These are phyloP conservation scores for Crithidia acanthocephali DNA, from an alignment of 208 protist species.

Conservation along the genomic window DNA sequence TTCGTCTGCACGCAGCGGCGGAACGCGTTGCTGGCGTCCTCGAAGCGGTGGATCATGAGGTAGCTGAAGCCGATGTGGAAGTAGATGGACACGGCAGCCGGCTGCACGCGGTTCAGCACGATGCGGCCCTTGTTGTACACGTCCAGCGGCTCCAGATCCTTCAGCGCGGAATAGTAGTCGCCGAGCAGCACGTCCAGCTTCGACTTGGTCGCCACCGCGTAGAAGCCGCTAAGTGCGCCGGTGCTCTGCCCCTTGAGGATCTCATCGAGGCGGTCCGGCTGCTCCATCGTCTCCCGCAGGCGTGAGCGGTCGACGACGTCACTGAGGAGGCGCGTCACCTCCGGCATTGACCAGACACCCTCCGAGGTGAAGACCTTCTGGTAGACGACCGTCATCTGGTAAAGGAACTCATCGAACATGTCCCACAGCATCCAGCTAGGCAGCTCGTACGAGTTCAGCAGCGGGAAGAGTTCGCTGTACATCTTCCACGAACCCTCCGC, in stretches of 20 bases:
- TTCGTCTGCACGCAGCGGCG: slow-evolving; percentile 75
- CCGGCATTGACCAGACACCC: slow-evolving; percentile 70
- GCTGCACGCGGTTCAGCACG: slow-evolving; percentile 70
- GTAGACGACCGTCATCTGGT: slow-evolving; percentile 90
- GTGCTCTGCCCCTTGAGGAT: slow-evolving; percentile 45
- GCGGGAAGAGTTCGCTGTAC: slow-evolving; percentile 65
- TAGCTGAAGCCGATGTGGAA: slow-evolving; percentile 93
- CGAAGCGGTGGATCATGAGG: slow-evolving; percentile 91
- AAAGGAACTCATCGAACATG: slow-evolving; percentile 91
- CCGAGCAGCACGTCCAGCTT: slow-evolving; percentile 86
- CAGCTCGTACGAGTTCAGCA: slow-evolving; percentile 64
- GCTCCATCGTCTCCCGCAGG: slow-evolving; percentile 54
- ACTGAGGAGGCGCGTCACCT: slow-evolving; percentile 66
- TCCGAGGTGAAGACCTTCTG: slow-evolving; percentile 73
- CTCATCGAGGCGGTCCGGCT: slow-evolving; percentile 52
- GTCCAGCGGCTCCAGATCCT: slow-evolving; percentile 69
- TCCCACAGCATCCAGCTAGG: slow-evolving; percentile 91
- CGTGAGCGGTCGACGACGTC: slow-evolving; percentile 59
- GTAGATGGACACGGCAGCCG: slow-evolving; percentile 78
- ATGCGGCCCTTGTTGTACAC: slow-evolving; percentile 67
- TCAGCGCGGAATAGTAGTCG: slow-evolving; percentile 85
- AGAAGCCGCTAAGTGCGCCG: slow-evolving; percentile 76
- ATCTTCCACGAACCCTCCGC: slow-evolving; percentile 75
- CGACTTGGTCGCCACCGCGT: slow-evolving; percentile 76
- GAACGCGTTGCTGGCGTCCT: slow-evolving; percentile 85